Evolutionary conservation across 805 yeast genomes (phyloP), one percentile per base, ranked within the genome.

Genomic region (Yarrowia sp.): DNA sequence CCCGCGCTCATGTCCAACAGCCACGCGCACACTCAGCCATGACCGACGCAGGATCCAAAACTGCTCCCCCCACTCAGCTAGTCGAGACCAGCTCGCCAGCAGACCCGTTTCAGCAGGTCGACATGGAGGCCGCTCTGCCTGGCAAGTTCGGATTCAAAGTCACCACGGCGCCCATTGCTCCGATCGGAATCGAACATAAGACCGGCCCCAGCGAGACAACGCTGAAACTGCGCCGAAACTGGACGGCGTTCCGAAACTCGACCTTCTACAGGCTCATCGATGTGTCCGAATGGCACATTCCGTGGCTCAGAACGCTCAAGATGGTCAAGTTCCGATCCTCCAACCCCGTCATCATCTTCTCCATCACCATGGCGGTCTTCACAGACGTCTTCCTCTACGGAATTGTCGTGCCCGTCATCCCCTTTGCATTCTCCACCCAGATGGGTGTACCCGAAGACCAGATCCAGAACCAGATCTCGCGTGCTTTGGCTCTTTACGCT

Each of bases 321-420:
- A 58, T 58, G 39, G 61, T 62, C 31, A 56, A 38, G 18, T 62
- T 64, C 44, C 65, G 70, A 8, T 64, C 68, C 1, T 68, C 70
- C 9, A 65, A 61, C 21, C 36, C 51, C 12, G 44, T 68, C 41
- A 71, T 73, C 53, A 64, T 69, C 31, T 13, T 55, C 18, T 68
- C 75, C 5, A 67, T 73, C 44, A 65, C 73, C 8, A 35, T 71
- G 31, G 74, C 76, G 0, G 66, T 71, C 13, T 73, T 73, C 59
- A 69, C 72, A 9, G 76, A 73, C 44, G 62, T 67, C 7, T 72
- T 73, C 44, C 64, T 74, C 10, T 74, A 73, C 60, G 66, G 71
- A 39, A 63, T 70, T 24, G 65, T 73, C 19, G 65, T 72, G 10
- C 76, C 76, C 2, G 68, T 73, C 3, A 65, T 72, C 14, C 76